Conservation (phyloP, 2,329 filamentous ascomycete species). For the Alternaria tenuissima region DNA sequence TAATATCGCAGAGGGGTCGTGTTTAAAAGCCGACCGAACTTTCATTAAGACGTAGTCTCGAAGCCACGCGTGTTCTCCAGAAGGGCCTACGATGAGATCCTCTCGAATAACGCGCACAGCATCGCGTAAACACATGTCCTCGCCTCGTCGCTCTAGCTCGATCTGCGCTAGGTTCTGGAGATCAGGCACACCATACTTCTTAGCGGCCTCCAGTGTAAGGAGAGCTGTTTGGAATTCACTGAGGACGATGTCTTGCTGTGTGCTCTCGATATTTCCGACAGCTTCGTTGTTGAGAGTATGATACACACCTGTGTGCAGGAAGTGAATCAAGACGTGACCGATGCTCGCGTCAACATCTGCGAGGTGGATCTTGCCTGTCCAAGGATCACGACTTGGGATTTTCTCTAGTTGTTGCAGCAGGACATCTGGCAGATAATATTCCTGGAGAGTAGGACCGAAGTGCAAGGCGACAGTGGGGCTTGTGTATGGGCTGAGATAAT, state of each 20-base stretch:
- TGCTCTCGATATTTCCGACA: too few relatives aligned
- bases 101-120: slow-evolving; percentile 7
- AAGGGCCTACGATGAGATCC: not conserved
- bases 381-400: slow-evolving; percentile 8
- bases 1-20: not conserved
- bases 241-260: not conserved
- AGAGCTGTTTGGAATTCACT: slow-evolving; percentile 7
- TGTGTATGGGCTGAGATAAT: slow-evolving; percentile 2
- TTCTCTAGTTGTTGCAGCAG: slow-evolving; percentile 2
- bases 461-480: slow-evolving; percentile 2
- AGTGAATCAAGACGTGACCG: slow-evolving; percentile 34
- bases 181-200: slow-evolving; percentile 4
- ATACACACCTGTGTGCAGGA: slow-evolving; percentile 37
- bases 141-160: slow-evolving; percentile 7
- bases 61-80: slow-evolving; percentile 1
- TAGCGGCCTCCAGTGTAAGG: not conserved
- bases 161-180: slow-evolving; percentile 4
- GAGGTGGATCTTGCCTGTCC: slow-evolving; percentile 7
- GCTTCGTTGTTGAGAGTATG: slow-evolving; percentile 30
- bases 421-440: slow-evolving; percentile 1
- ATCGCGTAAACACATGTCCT: not conserved
- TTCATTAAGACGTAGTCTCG: not conserved
- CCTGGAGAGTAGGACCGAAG: slow-evolving; percentile 5
- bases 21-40: slow-evolving; percentile 6
- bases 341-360: slow-evolving; percentile 25